Evolutionary conservation across 2,329 filamentous ascomycete genomes (phyloP).

Genomic region (Colletotrichum simmondsii): DNA sequence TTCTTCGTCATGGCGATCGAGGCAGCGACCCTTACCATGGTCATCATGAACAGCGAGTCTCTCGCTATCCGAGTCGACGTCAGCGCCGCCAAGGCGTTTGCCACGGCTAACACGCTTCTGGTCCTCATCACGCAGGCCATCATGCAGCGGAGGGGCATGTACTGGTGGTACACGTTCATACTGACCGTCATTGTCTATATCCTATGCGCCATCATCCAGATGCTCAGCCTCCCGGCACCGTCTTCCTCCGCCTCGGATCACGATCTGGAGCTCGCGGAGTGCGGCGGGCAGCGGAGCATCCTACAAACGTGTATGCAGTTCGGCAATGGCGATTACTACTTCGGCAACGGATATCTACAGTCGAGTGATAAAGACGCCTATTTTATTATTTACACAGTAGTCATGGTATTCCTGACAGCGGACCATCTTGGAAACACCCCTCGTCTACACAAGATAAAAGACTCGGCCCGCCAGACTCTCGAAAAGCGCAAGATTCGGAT

Average conservation of each 20-base stretch:
- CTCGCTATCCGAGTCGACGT: conserved; percentile 19
- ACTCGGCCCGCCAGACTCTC: not conserved
- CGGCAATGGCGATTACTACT: not conserved
- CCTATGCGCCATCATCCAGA: conserved; percentile 29
- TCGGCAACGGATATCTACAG: not conserved
- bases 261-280: not conserved
- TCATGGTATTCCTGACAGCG: not conserved
- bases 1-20: conserved; percentile 39
- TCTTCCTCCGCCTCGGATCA: no score
- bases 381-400: not conserved
- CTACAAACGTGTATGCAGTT: not conserved
- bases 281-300: conserved; percentile 15
- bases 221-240: not conserved
- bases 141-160: conserved; percentile 37
- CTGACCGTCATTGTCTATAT: conserved; percentile 33
- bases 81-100: conserved; percentile 25
- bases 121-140: conserved; percentile 38
- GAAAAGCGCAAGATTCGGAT: not conserved
- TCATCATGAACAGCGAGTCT: conserved; percentile 14
- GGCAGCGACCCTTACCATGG: conserved; percentile 37
- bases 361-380: not conserved
- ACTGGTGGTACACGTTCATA: conserved; percentile 40
- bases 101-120: conserved; percentile 30
- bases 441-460: not conserved
- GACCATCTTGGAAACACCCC: not conserved